Evolutionary conservation across 78 protist species (phyloP).

Genomic region (Pigoraptor vietnamica): DNA sequence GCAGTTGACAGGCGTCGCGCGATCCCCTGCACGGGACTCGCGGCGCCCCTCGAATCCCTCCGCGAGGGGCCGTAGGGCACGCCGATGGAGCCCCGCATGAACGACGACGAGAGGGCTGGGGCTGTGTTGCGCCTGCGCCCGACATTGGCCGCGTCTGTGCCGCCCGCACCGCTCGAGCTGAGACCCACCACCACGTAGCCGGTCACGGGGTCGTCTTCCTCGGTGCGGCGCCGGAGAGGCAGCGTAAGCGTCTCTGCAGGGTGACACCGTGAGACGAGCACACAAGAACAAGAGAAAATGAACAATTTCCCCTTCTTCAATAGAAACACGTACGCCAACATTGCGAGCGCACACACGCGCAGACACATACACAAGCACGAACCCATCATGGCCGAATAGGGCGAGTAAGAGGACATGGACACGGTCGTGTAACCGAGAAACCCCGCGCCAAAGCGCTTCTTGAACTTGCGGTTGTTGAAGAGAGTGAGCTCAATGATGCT

Average conservation of each 20-base stretch:
- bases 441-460: neutral
- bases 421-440: neutral
- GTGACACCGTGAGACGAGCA: no score
- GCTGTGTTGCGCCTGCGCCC: neutral
- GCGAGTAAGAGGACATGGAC: neutral
- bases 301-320: no score
- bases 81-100: neutral
- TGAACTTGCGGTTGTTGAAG: neutral
- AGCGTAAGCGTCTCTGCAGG: neutral
- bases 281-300: no score
- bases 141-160: neutral
- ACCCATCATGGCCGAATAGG: neutral
- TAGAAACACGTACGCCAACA: no score
- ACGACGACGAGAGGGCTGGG: neutral
- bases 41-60: neutral
- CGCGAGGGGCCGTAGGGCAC: neutral
- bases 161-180: neutral
- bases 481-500: neutral
- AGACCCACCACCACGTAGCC: neutral
- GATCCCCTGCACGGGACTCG: neutral
- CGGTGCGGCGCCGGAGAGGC: neutral
- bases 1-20: neutral
- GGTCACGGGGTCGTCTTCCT: neutral
- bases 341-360: no score
- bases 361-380: no score